Conservation (phyloP, 2,329 filamentous ascomycete species). For the Phyllosticta citribraziliensis region DNA sequence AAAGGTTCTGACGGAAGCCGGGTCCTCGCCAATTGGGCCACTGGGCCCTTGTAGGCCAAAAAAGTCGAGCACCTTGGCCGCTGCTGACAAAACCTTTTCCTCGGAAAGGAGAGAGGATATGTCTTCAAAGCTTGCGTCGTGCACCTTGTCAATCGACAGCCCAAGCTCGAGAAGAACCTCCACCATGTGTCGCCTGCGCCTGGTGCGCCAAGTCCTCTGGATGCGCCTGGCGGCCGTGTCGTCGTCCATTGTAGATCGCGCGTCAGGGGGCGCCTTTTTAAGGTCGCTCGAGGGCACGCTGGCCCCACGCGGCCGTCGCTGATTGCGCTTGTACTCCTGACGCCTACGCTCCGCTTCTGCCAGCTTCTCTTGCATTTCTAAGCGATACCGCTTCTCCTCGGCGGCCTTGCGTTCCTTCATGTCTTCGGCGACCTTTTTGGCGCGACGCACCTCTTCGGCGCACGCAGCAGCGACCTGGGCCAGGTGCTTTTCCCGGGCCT, state of each 20-base stretch:
- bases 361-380: constrained; percentile 70
- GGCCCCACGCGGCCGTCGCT: constrained; percentile 49
- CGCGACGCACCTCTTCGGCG: constrained; percentile 72
- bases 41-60: constrained; percentile 54
- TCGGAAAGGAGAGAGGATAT: constrained; percentile 59
- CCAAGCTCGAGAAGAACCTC: constrained; percentile 56
- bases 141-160: constrained; percentile 60
- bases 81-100: constrained; percentile 54
- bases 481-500: constrained; percentile 69
- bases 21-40: constrained; percentile 52
- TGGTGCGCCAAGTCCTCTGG: constrained; percentile 59
- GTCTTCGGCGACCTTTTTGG: constrained; percentile 71
- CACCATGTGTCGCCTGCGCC: constrained; percentile 49
- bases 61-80: constrained; percentile 57
- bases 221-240: constrained; percentile 57
- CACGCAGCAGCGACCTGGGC: constrained; percentile 73
- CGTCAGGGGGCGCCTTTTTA: constrained; percentile 21
- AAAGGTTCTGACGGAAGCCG: constrained; percentile 64
- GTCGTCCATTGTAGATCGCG: constrained; percentile 36
- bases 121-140: constrained; percentile 63
- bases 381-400: constrained; percentile 57
- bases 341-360: constrained; percentile 67
- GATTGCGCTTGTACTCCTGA: constrained; percentile 41
- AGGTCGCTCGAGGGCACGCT: constrained; percentile 41
- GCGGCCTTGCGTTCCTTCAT: constrained; percentile 73